Conservation (phyloP, 164 flowering plant genomes). For the Nymphaea colorata region DNA sequence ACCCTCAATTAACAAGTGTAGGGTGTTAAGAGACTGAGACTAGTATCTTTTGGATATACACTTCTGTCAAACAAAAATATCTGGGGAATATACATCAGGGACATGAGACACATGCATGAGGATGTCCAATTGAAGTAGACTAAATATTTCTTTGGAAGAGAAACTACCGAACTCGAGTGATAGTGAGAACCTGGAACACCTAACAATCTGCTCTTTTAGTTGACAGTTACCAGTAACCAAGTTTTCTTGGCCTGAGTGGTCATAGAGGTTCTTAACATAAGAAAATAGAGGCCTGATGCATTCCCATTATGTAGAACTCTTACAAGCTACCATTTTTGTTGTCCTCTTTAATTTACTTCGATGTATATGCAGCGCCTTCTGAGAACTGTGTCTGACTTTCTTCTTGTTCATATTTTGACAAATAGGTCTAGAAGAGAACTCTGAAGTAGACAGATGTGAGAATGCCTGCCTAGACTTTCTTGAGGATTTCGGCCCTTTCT, state of each 20-base stretch:
- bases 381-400: conserved; percentile 1
- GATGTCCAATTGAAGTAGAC: background rate
- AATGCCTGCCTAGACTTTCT: conserved; percentile 12
- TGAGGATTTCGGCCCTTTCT: conserved; percentile 11
- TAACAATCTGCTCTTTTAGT: background rate
- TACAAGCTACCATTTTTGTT: conserved; percentile 4
- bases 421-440: conserved; percentile 7
- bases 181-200: background rate
- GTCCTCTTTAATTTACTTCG: conserved; percentile 21
- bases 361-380: conserved; percentile 7
- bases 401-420: conserved; percentile 4
- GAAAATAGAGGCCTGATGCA: background rate
- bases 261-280: background rate
- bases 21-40: too few relatives aligned
- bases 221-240: background rate
- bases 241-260: background rate
- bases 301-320: background rate
- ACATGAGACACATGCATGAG: background rate
- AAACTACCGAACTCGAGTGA: background rate
- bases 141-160: background rate
- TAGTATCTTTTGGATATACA: background rate
- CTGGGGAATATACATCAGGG: background rate
- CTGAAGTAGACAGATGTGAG: conserved; percentile 15
- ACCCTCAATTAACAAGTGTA: too few relatives aligned
- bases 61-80: background rate